Conservation (phyloP, 2,329 filamentous ascomycete species). For the Apiospora koreana region DNA sequence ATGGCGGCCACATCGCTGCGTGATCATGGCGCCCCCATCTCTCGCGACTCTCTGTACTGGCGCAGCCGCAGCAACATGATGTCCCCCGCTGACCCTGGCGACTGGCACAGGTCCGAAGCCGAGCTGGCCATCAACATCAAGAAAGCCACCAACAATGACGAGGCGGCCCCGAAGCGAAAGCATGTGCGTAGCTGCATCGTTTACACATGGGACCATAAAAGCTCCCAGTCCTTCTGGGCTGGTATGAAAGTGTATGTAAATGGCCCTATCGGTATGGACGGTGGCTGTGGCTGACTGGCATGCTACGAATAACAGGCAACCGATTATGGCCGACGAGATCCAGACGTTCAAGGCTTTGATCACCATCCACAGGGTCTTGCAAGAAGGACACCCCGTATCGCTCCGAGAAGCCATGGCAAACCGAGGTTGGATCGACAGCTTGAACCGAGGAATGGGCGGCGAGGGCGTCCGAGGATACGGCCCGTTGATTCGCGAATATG, state of each 20-base stretch:
- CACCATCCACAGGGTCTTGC: conserved; percentile 94
- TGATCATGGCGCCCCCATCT: not conserved
- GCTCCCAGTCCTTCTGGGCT: conserved; percentile 91
- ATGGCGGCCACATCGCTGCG: not conserved
- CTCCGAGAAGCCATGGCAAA: conserved; percentile 88
- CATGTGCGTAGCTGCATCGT: conserved; percentile 98
- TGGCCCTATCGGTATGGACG: not conserved
- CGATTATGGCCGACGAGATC: conserved; percentile 96
- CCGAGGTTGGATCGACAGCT: conserved; percentile 86
- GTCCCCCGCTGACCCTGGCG: conserved; percentile 9
- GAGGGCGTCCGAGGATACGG: conserved; percentile 90
- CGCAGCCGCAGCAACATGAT: not conserved
- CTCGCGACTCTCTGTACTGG: not conserved
- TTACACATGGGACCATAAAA: conserved; percentile 99
- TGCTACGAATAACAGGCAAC: conserved; percentile 67
- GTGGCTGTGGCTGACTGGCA: not conserved
- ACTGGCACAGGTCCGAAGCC: conserved; percentile 58
- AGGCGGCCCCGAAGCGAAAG: conserved; percentile 74
- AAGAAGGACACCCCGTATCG: conserved; percentile 89
- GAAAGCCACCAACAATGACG: conserved; percentile 69
- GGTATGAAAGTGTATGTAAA: conserved; percentile 91
- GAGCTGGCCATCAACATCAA: conserved; percentile 71
- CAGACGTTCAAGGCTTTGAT: conserved; percentile 99
- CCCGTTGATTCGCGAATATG: conserved; percentile 93
- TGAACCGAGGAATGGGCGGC: conserved; percentile 79